Evolutionary conservation across 2,329 filamentous ascomycete species (phyloP).

Genomic region (Pseudophaeomoniella oleicola): DNA sequence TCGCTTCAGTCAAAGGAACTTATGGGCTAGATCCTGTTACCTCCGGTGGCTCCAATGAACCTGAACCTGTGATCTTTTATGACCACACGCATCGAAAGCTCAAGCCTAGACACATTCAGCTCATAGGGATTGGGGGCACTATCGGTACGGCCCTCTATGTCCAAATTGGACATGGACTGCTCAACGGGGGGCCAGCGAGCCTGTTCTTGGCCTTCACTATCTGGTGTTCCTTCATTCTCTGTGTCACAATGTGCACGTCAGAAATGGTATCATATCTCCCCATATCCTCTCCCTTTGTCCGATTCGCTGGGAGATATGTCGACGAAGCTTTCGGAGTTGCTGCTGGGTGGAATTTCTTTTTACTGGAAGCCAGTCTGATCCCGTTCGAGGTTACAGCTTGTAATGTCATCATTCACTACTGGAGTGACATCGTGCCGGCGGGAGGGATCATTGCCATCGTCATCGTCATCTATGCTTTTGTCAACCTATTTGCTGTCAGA

Average conservation of each 20-base stretch:
- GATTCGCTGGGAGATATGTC: conserved; percentile 31
- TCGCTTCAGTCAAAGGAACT: conserved; percentile 10
- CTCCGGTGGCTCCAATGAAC: conserved; percentile 2
- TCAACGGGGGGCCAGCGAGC: conserved; percentile 26
- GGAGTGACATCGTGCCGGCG: conserved; percentile 30
- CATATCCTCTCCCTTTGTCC: conserved; percentile 30
- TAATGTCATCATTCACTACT: conserved; percentile 35
- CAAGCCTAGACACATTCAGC: conserved; percentile 29
- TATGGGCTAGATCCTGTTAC: conserved; percentile 7
- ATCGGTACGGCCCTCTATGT: conserved; percentile 30
- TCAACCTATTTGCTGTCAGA: conserved; percentile 60
- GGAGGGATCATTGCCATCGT: conserved; percentile 31
- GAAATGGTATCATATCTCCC: conserved; percentile 37
- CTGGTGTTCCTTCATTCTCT: conserved; percentile 29
- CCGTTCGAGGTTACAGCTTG: conserved; percentile 38
- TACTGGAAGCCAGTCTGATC: conserved; percentile 35
- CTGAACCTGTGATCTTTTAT: neutral
- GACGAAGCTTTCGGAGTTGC: conserved; percentile 33
- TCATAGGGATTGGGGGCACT: conserved; percentile 32
- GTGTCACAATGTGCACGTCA: conserved; percentile 31
- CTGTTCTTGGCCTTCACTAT: conserved; percentile 30
- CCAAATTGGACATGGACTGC: conserved; percentile 24
- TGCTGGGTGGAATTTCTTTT: conserved; percentile 36
- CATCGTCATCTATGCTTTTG: conserved; percentile 30
- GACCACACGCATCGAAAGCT: conserved; percentile 23